These are phyloP conservation scores for Fraxinus velutina DNA, from an alignment of 305 asterid species.

Conservation along the genomic window DNA sequence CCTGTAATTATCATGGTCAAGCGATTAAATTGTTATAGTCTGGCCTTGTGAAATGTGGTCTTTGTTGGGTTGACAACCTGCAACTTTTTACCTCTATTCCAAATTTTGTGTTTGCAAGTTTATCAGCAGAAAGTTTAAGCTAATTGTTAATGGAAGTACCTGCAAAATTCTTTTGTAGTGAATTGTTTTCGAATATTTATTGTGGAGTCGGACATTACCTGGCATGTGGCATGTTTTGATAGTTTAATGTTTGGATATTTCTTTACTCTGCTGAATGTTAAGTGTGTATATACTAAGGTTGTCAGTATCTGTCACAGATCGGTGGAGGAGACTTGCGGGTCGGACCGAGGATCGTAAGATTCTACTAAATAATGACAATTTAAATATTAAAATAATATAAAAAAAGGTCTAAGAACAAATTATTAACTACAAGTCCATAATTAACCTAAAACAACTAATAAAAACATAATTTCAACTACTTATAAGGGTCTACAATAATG, in stretches of 20 bases:
- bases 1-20: not conserved
- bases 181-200: not conserved
- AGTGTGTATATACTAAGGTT: not conserved
- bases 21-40: not conserved
- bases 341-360: not conserved
- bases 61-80: slow-evolving; percentile 11
- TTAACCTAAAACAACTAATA: not conserved
- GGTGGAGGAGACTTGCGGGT: not conserved
- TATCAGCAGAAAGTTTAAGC: slow-evolving; percentile 6
- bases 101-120: slow-evolving; percentile 12
- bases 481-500: not conserved
- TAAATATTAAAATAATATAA: not conserved
- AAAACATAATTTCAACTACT: not conserved
- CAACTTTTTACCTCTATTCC: not conserved
- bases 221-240: not conserved
- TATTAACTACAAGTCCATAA: not conserved
- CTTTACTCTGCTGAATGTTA: not conserved
- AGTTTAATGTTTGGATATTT: not conserved
- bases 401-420: not conserved
- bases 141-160: not conserved
- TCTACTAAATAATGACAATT: not conserved
- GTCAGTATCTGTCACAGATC: not conserved
- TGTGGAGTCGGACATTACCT: not conserved
- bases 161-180: not conserved
- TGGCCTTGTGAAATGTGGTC: not conserved